Conservation (phyloP, 106 monocot species). For the Hemerocallis citrina region DNA sequence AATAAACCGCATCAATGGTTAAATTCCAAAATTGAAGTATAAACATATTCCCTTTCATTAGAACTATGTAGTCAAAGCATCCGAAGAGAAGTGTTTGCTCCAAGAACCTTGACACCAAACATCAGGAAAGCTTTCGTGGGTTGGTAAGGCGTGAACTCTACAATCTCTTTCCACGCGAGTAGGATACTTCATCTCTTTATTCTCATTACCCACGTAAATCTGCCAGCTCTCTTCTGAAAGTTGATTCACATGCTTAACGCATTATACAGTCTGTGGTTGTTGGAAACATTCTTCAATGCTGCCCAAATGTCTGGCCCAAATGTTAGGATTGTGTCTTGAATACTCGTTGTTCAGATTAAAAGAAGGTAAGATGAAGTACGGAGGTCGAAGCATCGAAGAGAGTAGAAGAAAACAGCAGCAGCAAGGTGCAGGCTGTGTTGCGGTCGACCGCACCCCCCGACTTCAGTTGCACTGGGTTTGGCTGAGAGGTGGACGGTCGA, state of each 20-base stretch:
- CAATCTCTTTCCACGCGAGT: conserved; percentile 47
- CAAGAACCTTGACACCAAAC: conserved; percentile 72
- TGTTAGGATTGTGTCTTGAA: no score
- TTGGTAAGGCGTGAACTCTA: conserved; percentile 33
- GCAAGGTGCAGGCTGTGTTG: no score
- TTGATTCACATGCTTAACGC: conserved; percentile 46
- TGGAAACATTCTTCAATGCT: conserved; percentile 37
- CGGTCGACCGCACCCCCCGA: no score
- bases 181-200: conserved; percentile 48
- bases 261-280: conserved; percentile 32
- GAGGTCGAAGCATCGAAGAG: no score
- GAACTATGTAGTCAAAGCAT: conserved; percentile 54
- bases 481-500: no score
- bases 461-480: no score
- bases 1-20: no score
- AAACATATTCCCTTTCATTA: no score
- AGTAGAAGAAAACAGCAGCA: no score
- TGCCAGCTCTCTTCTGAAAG: conserved; percentile 58
- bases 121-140: conserved; percentile 57
- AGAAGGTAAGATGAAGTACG: no score
- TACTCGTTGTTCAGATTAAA: no score
- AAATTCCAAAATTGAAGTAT: no score
- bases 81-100: conserved; percentile 45
- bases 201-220: conserved; percentile 26
- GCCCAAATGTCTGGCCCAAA: conserved; percentile 70